Conservation (phyloP, 1,284 basidiomycete species). For the Inonotus hispidus region DNA sequence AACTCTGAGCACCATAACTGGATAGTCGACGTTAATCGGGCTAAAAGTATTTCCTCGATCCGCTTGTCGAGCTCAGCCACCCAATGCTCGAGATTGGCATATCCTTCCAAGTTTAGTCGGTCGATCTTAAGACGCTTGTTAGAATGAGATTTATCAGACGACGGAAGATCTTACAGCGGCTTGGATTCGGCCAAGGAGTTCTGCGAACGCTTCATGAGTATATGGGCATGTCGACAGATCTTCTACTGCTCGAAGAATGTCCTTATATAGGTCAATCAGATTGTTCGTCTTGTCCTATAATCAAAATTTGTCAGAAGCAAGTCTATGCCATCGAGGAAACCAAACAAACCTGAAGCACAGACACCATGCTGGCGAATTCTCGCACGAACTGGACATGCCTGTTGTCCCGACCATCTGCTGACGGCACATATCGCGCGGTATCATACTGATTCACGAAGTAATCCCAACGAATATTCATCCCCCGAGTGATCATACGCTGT, state of each 20-base stretch:
- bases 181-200: conserved; percentile 78
- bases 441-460: conserved; percentile 93
- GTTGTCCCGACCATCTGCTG: conserved; percentile 76
- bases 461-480: conserved; percentile 97
- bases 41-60: conserved; percentile 81
- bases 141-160: background rate
- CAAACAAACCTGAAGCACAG: conserved; percentile 65
- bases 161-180: conserved; percentile 55
- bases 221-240: conserved; percentile 87
- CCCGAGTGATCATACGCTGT: conserved; percentile 85
- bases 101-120: conserved; percentile 91
- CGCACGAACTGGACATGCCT: conserved; percentile 91
- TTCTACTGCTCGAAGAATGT: conserved; percentile 79
- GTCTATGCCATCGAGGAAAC: conserved; percentile 49
- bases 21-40: conserved; percentile 75
- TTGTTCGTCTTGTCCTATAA: conserved; percentile 88
- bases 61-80: conserved; percentile 83
- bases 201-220: conserved; percentile 74
- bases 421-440: conserved; percentile 64
- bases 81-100: conserved; percentile 97
- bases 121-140: conserved; percentile 61
- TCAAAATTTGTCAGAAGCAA: conserved; percentile 83
- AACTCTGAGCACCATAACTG: conserved; percentile 89
- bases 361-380: conserved; percentile 91
- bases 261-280: conserved; percentile 87